Conservation (phyloP, 495 filamentous ascomycete species). For the Talaromyces stipitatus region DNA sequence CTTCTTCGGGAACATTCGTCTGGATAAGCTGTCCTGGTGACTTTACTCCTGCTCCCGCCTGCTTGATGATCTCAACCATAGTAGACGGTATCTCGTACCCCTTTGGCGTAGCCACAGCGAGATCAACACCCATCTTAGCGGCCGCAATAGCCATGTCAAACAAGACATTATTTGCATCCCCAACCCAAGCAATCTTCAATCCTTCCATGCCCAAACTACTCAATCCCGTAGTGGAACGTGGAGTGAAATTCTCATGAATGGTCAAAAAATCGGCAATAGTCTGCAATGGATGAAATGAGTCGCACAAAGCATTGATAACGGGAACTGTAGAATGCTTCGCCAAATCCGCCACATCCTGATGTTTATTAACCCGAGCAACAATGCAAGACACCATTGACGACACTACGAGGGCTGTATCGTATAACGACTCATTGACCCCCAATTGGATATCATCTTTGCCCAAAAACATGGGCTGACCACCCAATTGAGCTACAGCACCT, state of each 20-base stretch:
- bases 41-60: constrained; percentile 46
- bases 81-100: constrained; percentile 67
- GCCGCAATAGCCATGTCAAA: constrained; percentile 85
- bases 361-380: constrained; percentile 79
- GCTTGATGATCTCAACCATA: constrained; percentile 63
- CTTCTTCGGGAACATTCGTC: constrained; percentile 76
- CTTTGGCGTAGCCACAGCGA: constrained; percentile 77
- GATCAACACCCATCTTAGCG: constrained; percentile 75
- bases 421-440: constrained; percentile 88
- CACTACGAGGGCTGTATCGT: constrained; percentile 81
- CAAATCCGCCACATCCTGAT: constrained; percentile 71
- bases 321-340: constrained; percentile 78
- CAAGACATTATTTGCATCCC: constrained; percentile 94
- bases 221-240: constrained; percentile 26
- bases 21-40: constrained; percentile 61
- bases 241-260: constrained; percentile 66
- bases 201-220: constrained; percentile 64
- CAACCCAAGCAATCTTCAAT: constrained; percentile 89
- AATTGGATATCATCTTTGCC: constrained; percentile 93
- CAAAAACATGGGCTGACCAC: constrained; percentile 93
- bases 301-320: constrained; percentile 89
- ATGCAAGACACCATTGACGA: constrained; percentile 89
- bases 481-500: constrained; percentile 70
- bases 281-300: constrained; percentile 86
- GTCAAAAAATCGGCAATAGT: constrained; percentile 89